Base-by-base conservation (phyloP, 202 grass and related monocot species). In the Elaeis oleifera region DNA sequence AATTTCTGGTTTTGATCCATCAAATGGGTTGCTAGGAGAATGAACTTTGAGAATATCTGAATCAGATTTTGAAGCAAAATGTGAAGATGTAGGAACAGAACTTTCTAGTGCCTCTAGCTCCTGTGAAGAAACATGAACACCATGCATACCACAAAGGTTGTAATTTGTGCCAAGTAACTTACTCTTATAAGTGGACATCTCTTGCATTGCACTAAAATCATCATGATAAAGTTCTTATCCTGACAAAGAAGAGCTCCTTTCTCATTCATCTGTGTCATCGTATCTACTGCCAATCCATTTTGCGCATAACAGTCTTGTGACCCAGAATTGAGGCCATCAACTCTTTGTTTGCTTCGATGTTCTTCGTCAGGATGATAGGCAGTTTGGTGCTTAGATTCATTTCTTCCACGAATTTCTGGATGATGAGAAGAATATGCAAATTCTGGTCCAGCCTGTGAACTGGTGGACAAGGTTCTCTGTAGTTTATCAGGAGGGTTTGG, bases 91-190 rank as follows among this genome's bases (percentile, higher is more conserved):
- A 58, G 70, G 73, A 71, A 76, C 32, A 28, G 79, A 80, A 51
- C 76, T 85, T 77, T 90, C 79, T 23, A 83, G 54, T 77, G 72
- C 73, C 69, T 83, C 79, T 50, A 77, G 50, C 14, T 85, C 76
- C 69, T 77, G 4, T 15, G 87, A 90, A 49, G 64, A 83, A 60
- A 79, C 25, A 65, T 65, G 68, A 54, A 67, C 59, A 74, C 56
- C 65, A 49, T 0, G 57, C 60, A 73, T 32, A 0, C 0, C 27
- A 51, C 55, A 39, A 54, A 29, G 69, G 52, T 36, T 70, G 4
- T 70, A 62, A 50, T 58, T 23, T 50, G 61, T 58, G 58, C 76
- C 50, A 59, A 69, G 58, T 54, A 59, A 64, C 32, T 26, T 63
- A 32, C 68, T 65, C 26, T 7, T 52, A 53, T 27, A 53, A 11